Base-by-base conservation (phyloP, 176 grass and related monocot species). In the Bonia amplexicaulis region DNA sequence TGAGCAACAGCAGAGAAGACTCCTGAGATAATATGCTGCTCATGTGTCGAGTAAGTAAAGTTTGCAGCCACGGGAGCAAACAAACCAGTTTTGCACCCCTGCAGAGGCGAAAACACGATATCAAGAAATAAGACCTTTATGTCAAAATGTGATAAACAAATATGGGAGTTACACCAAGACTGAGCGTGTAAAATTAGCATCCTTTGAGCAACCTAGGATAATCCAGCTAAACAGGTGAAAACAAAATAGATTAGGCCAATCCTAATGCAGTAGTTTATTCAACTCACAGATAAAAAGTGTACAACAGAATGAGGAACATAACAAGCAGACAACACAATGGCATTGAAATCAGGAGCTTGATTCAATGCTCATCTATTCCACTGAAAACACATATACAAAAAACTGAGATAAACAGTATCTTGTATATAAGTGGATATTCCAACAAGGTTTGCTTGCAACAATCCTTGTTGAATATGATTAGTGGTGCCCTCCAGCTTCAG, bases 11-110 rank as follows among this genome's bases (percentile, higher is more conserved):
- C 12, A 93, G 59, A 82, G 96, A 98, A 69, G 91, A 98, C 35
- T 92, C 91, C 64, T 93, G 96, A 57, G 91, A 93, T 25, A 90
- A 88, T 78, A 95, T 92, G 89, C 88, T 95, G 80, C 93, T 93
- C 83, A 87, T 87, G 79, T 95, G 90, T 74, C 68, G 85, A 89
- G 58, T 81, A 75, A 98, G 88, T 82, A 98, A 90, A 85, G 80
- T 85, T 84, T 87, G 94, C 42, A 98, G 83, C 96, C 96, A 98
- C 0, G 87, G 89, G 73, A 98, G 83, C 87, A 90, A 76, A 78
- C 93, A 98, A 40, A 88, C 84, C 83, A 95, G 76, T 37, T 85
- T 66, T 10, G 89, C 85, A 26, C 91, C 96, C 88, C 96, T 95
- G 74, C 22, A 4, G 73, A 81, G 29, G 27, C 9, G 62, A 35